Percentiles rank a stretch among this genome's conserved stretches.
These are phyloP conservation scores for Aspergillus tubingensis DNA, from an alignment of 2,329 filamentous ascomycete species.

Conservation along the genomic window DNA sequence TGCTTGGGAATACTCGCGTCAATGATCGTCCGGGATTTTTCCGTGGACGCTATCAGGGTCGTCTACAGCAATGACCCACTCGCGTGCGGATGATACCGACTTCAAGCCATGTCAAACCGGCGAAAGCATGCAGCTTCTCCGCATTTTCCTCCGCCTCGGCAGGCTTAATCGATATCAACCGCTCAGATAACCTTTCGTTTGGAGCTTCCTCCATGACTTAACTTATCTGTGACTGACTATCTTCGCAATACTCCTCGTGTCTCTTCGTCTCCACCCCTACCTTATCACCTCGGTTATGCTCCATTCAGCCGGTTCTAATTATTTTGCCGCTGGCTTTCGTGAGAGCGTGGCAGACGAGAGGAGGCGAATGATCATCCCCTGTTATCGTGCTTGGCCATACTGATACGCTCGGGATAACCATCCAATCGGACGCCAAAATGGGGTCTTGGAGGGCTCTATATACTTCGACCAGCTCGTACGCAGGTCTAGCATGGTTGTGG, in stretches of 20 bases:
- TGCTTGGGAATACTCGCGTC: background rate
- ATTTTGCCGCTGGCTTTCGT: background rate
- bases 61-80: background rate
- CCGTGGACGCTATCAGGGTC: background rate
- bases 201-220: conserved; percentile 21
- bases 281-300: conserved; percentile 1
- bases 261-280: background rate
- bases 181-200: conserved; percentile 18
- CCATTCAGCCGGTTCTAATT: background rate
- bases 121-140: conserved; percentile 9
- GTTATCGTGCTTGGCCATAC: conserved; percentile 3
- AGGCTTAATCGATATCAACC: background rate
- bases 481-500: background rate
- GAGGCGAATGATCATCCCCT: background rate
- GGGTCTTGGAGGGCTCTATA: background rate
- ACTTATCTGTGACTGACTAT: background rate
- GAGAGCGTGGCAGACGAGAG: background rate
- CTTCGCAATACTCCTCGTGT: conserved; percentile 5
- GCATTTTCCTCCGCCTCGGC: conserved; percentile 9
- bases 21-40: background rate
- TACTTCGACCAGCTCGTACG: background rate
- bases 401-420: conserved; percentile 1
- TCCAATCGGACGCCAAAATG: conserved; percentile 6
- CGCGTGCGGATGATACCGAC: background rate
- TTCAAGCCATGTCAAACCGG: background rate